phyloP scores from a whole-genome alignment of 108 stramenopile genomes.

The Skeletonema marinoi region DNA sequence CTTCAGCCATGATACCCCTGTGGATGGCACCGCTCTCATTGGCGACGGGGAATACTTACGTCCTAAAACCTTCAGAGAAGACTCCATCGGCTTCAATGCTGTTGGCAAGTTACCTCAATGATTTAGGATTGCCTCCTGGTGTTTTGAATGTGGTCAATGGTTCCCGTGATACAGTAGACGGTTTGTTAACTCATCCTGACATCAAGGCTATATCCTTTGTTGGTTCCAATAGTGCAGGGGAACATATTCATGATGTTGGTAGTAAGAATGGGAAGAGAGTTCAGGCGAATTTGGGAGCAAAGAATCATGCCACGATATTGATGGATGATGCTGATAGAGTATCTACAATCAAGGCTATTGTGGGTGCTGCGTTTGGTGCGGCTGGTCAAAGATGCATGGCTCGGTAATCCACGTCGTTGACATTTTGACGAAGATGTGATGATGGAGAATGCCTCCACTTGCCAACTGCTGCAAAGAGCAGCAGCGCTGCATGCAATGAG shows the following conservation, averaged over 20 bases:
- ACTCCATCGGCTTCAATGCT: slow-evolving; percentile 68
- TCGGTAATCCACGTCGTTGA: no score
- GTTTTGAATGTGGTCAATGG: slow-evolving; percentile 95
- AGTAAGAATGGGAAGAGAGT: slow-evolving; percentile 85
- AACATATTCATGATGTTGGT: slow-evolving; percentile 86
- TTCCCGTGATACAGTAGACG: slow-evolving; percentile 78
- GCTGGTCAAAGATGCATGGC: slow-evolving; percentile 99
- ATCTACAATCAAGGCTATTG: slow-evolving; percentile 80
- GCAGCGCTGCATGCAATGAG: no score
- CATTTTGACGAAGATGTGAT: no score
- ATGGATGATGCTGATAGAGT: slow-evolving; percentile 83
- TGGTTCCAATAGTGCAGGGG: slow-evolving; percentile 87
- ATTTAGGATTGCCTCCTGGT: slow-evolving; percentile 91
- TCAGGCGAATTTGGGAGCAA: slow-evolving; percentile 94
- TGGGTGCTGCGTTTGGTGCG: slow-evolving; percentile 89
- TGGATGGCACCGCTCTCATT: slow-evolving; percentile 94
- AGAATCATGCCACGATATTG: slow-evolving; percentile 92
- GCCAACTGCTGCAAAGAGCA: no score
- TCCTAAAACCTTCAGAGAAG: slow-evolving; percentile 89
- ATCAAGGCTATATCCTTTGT: slow-evolving; percentile 95
- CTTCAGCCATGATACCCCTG: slow-evolving; percentile 87
- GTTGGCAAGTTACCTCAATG: slow-evolving; percentile 76
- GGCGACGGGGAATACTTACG: slow-evolving; percentile 75
- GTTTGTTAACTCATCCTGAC: slow-evolving; percentile 78
- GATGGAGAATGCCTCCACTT: no score